These are phyloP conservation scores for Didymella glomerata DNA, from an alignment of 2,329 filamentous ascomycete genomes.

Conservation along the genomic window DNA sequence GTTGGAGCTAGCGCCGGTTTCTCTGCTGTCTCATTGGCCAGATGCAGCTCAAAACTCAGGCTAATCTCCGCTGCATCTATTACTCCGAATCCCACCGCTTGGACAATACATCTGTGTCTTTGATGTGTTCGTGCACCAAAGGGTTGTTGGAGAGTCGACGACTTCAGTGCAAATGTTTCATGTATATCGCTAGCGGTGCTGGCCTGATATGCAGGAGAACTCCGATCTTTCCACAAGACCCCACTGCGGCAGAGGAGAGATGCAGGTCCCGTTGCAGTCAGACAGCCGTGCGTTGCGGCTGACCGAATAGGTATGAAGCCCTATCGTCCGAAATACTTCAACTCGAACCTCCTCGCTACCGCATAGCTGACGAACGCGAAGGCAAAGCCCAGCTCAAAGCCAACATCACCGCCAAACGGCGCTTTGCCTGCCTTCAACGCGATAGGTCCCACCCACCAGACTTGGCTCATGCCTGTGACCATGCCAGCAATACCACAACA, in stretches of 20 bases:
- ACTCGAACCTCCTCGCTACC: slow-evolving; percentile 4
- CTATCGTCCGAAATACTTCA: slow-evolving; percentile 8
- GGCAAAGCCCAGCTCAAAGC: slow-evolving; percentile 12
- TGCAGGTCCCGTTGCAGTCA: neutral
- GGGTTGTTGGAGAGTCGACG: neutral
- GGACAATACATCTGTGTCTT: neutral
- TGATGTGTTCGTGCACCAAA: neutral
- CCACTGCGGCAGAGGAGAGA: neutral
- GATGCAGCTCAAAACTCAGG: neutral
- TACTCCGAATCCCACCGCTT: slow-evolving; percentile 5
- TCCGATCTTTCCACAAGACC: neutral
- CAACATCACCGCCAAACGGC: slow-evolving; percentile 11
- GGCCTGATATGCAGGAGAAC: neutral
- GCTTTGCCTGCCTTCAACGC: slow-evolving; percentile 64
- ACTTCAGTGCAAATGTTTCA: neutral
- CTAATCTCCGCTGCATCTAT: slow-evolving; percentile 8
- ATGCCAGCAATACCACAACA: slow-evolving; percentile 71
- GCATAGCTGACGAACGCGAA: slow-evolving; percentile 12
- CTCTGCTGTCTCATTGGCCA: slow-evolving; percentile 1
- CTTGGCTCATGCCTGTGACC: slow-evolving; percentile 74
- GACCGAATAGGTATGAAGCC: neutral
- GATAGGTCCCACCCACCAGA: slow-evolving; percentile 72
- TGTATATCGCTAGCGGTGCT: neutral
- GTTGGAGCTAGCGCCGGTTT: neutral
- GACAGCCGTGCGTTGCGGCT: neutral